Percentiles rank a stretch among this genome's conserved stretches.
Conservation (phyloP, 129 eudicot genomes). For the Sambucus nigra region DNA sequence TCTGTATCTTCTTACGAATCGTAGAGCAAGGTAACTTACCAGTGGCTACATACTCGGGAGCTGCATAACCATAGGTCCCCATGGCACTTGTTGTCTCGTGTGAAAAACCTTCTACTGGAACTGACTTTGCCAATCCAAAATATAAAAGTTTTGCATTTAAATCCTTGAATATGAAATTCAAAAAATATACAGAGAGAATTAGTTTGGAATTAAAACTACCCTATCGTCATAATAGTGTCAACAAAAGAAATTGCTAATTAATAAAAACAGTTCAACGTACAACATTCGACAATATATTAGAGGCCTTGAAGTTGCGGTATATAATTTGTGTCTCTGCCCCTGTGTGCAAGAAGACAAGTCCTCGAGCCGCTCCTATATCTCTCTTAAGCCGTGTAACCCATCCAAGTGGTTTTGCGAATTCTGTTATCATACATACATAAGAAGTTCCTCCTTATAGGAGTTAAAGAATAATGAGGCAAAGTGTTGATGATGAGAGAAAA, state of each 20-base stretch:
- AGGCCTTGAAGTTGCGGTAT: slow-evolving; percentile 1
- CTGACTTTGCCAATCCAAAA: not conserved
- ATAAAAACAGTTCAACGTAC: not conserved
- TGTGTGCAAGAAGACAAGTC: slow-evolving; percentile 9
- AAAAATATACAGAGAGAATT: no score
- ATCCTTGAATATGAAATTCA: not conserved
- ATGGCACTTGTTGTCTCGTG: not conserved
- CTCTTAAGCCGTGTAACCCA: slow-evolving; percentile 1
- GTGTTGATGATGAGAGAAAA: no score
- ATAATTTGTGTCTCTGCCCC: slow-evolving; percentile 1
- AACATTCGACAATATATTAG: slow-evolving; percentile 6
- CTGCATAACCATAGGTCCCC: slow-evolving; percentile 1
- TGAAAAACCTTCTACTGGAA: not conserved
- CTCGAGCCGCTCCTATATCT: slow-evolving; percentile 7
- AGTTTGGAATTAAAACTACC: not conserved
- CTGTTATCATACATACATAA: no score
- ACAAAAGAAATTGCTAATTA: not conserved
- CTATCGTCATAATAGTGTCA: no score
- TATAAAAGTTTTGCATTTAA: not conserved
- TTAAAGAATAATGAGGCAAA: no score
- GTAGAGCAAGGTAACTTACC: not conserved
- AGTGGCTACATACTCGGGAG: slow-evolving; percentile 3
- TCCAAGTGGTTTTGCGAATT: not conserved
- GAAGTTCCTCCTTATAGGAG: no score
- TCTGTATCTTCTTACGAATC: not conserved